Evolutionary conservation across 2,329 filamentous ascomycete species (phyloP), one percentile per base, ranked within the genome.

Genomic region (Aspergillus transmontanensis): DNA sequence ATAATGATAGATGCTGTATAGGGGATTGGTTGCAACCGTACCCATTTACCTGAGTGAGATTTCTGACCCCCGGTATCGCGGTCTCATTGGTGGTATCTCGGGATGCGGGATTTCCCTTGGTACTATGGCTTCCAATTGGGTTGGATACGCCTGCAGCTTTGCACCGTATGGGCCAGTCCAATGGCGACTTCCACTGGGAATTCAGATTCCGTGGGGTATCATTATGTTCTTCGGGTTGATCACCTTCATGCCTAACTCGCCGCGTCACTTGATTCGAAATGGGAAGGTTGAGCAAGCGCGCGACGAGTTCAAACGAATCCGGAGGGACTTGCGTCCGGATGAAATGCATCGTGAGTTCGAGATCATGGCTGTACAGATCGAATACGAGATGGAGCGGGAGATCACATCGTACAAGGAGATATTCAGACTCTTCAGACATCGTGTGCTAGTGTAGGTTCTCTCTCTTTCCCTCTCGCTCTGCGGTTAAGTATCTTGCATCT

Each of bases 41-140:
- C 84, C 84, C 0, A 82, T 86, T 66, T 87, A 87, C 61, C 80
- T 86, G 21, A 82, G 78, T 58, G 85, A 87, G 68, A 86, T 86
- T 60, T 82, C 83, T 0, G 76, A 83, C 1, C 82, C 82, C 0
- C 70, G 77, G 10, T 75, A 76, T 58, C 80, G 84, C 43, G 84
- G 84, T n/a, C 73, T 86, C 16, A 85, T 86, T 62, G 84, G 82
- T 19, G 83, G 84, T 16, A 79, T 84, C 50, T 84, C 82, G 1
- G 85, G 85, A 9, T 83, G 83, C 57, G 85, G 84, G 9, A 85
- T 86, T 62, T 79, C 83, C 2, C 83, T 85, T 58, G 85, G 85
- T 12, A 85, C 83, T 4, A 85, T 86, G 83, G 75, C 78, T 65
- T 84, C 83, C 5, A 87, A 87, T 69, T 87, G 85, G 85, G 80